Base-by-base conservation (phyloP, 495 filamentous ascomycete genomes). In the Penicillium mononematosum region DNA sequence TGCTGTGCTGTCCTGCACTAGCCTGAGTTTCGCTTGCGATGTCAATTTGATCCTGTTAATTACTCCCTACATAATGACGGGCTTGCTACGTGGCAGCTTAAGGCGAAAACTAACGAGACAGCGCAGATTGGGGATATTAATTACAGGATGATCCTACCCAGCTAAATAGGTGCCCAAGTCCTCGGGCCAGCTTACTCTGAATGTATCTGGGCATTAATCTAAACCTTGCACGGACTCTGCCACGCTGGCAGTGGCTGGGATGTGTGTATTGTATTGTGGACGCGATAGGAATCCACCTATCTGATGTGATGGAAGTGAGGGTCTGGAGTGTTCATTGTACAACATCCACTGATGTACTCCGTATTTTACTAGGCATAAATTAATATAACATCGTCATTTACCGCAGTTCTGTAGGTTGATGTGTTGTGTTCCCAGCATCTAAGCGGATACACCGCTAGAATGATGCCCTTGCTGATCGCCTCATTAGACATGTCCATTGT, bases 11-110 rank as follows among this genome's bases (percentile, higher is more conserved):
- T 62, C 56, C 27, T 48, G 45, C 55, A 55, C 27, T 31, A 47
- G 24, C 16, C 34, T 36, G 2, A 25, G 45, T 47, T 29, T 31
- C 22, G 6, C 22, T 1, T 22, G 22, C 22, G 22, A 22, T n/a
- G 24, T 27, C 44, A 46, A 29, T 24, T 24, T 14, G 3, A 45
- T 0, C 34, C 12, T 16, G 14, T 7, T n/a, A 29, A 19, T 5
- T 47, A 6, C 22, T 24, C 22, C 22, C 4, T 24, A 24, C 36
- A n/a, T n/a, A 6, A 48, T 48, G 45, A 32, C 17, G 17, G 50
- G 38, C 43, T 46, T 54, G 57, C 63, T 63, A 66, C 63, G 63
- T 66, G 63, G 63, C 63, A 66, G 57, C 57, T 63, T 42, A 58
- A 31, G 24, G 51, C 43, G 36, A 45, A 43, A 45, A 45, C 41